Evolutionary conservation across 169 alveolate genomes (phyloP), one percentile per base, ranked within the genome.

Genomic region (Plasmodium yoelii): DNA sequence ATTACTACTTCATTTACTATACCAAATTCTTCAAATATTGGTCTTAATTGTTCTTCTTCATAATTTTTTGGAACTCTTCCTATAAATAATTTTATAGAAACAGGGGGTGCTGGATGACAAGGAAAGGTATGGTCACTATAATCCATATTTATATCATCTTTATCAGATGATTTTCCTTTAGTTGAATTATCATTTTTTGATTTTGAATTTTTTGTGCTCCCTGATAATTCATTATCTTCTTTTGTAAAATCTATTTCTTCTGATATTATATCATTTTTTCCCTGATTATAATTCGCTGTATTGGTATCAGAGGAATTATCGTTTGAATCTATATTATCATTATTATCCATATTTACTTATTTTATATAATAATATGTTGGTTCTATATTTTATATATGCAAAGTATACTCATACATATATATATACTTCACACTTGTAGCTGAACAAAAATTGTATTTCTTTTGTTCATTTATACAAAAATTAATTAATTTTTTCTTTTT

Each of bases 71-170:
- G 98, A 9, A 96, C 95, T 13, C 98, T 77, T 28, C 98, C 98
- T 42, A 96, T 95, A 60, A 96, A 96, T 28, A 96, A 90, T 92
- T 96, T 96, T 71, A 96, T 95, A 68, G 95, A 97, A 19, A 95
- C 97, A 26, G 96, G 96, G n/a, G 98, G 98, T 22, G 97, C 98
- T 22, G 97, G 98, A 73, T 94, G 88, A 57, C 96, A 94, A 10
- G 96, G 96, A 18, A 84, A 89, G 39, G 57, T 46, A 56, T 82
- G 90, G 15, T 82, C 46, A 67, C 84, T 57, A 15, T 67, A 82
- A 47, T 82, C 90, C n/a, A 75, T 42, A 18, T 51, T 68, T 10
- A 34, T 56, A 22, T 82, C 90, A 67, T 82, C 84, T 47, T 82
- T 82, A 64, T 82, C 90, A 5, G 84, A 65, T 6, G 89, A 51